phyloP scores from a whole-genome alignment of 1,139 yeast species.

The Scheffersomyces insectosa region DNA sequence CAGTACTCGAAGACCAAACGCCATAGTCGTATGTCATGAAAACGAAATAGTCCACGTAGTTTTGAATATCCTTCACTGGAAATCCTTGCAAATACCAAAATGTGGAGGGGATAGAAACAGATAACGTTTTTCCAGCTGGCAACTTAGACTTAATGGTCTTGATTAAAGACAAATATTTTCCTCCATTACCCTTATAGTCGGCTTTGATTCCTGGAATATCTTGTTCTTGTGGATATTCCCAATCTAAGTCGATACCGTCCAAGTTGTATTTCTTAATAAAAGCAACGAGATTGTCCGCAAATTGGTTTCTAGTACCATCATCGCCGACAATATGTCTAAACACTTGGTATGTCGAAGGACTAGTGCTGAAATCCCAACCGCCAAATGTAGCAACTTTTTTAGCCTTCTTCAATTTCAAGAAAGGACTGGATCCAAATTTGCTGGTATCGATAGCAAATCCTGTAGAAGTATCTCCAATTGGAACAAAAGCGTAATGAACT shows the following conservation, averaged over 20 bases:
- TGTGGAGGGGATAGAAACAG: conserved; percentile 1
- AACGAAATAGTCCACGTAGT: no score
- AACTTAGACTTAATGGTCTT: conserved; percentile 8
- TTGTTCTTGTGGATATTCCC: conserved; percentile 21
- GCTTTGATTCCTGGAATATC: conserved; percentile 13
- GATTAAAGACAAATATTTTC: conserved; percentile 13
- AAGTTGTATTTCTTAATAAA: conserved; percentile 14
- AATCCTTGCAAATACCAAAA: neutral
- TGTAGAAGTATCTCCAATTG: no score
- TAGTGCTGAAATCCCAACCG: conserved; percentile 16
- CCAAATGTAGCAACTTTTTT: conserved; percentile 17
- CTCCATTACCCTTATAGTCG: conserved; percentile 12
- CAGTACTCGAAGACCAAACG: no score
- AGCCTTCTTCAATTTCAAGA: conserved; percentile 8
- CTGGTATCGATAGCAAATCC: neutral
- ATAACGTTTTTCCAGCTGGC: conserved; percentile 1
- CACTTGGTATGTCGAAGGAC: conserved; percentile 9
- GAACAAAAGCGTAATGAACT: conserved; percentile 10
- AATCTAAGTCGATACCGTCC: conserved; percentile 23
- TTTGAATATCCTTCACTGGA: no score
- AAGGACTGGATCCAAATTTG: conserved; percentile 5
- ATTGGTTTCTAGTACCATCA: conserved; percentile 10
- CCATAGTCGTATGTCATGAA: no score
- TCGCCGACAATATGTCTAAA: conserved; percentile 7
- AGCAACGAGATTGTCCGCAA: conserved; percentile 14